A percentile compares a stretch with the other conserved stretches of the same genome.
These are phyloP conservation scores for Flaveria ramosissima DNA, from an alignment of 129 eudicot species.

Conservation along the genomic window DNA sequence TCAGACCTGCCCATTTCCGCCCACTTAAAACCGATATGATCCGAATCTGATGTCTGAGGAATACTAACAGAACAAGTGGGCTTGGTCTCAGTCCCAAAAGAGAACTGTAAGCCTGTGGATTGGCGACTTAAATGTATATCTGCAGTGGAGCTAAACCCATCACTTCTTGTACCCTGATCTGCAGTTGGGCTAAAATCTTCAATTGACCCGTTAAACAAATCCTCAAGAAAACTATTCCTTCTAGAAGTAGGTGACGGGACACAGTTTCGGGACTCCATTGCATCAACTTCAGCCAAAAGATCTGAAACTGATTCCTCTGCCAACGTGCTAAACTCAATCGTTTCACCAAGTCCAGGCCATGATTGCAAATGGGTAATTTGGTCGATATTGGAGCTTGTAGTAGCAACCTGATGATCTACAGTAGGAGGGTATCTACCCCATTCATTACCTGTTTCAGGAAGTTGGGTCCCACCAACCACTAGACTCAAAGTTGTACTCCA, in stretches of 20 bases:
- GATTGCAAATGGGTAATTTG: slow-evolving; percentile 39
- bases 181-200: slow-evolving; percentile 62
- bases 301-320: slow-evolving; percentile 98
- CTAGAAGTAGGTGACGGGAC: slow-evolving; percentile 83
- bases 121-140: slow-evolving; percentile 54
- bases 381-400: slow-evolving; percentile 36
- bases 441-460: slow-evolving; percentile 59
- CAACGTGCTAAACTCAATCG: slow-evolving; percentile 79
- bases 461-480: slow-evolving; percentile 51
- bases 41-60: slow-evolving; percentile 33
- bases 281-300: slow-evolving; percentile 91
- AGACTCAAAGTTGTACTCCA: slow-evolving; percentile 61
- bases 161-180: slow-evolving; percentile 54
- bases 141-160: slow-evolving; percentile 62
- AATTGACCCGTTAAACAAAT: slow-evolving; percentile 66
- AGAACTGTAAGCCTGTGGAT: slow-evolving; percentile 41
- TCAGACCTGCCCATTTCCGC: slow-evolving; percentile 44
- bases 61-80: slow-evolving; percentile 28
- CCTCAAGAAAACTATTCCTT: slow-evolving; percentile 64
- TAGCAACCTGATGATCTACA: slow-evolving; percentile 43
- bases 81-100: slow-evolving; percentile 39
- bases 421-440: slow-evolving; percentile 66
- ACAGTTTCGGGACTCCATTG: slow-evolving; percentile 87
- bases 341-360: slow-evolving; percentile 69
- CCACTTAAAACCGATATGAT: slow-evolving; percentile 32